Base-by-base conservation (phyloP, 441 rosid species). In the Raphanus hybrid region DNA sequence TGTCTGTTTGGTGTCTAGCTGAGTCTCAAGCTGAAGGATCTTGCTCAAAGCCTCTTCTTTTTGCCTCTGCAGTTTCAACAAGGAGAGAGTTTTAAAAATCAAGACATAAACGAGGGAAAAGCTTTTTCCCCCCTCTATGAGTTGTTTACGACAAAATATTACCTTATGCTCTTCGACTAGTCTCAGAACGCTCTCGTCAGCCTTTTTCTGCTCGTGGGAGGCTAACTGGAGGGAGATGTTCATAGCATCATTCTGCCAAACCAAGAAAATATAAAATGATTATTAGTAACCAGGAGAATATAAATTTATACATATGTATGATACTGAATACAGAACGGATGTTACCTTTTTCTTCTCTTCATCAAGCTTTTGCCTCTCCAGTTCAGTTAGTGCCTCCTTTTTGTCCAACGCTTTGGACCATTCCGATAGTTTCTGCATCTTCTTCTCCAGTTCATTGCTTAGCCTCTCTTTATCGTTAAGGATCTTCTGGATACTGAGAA, bases 101-200 rank as follows among this genome's bases (percentile, higher is more conserved):
- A 39, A 69, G 8, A 78, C 69, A 43, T 26, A 39, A 57, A 59
- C 14, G 29, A 45, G 62, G 74, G 57, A 62, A 37, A 37, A 11
- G 39, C 11, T 14, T 26, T 66, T 11, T 7, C 3, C 11, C 41
- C 45, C n/a, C 15, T 29, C 41, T 29, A n/a, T 29, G 11, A 32
- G 26, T 35, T 45, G 67, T 75, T 55, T 57, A 16, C 18, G 4
- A 54, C 16, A 32, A 32, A 37, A 72, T 75, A 70, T 11, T 65
- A 91, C 97, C 91, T 93, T 86, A 69, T 91, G 98, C 82, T 88
- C 91, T 82, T 91, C 96, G 62, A 87, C 87, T 84, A 93, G 90
- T 79, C 91, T 89, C 67, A 89, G 74, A 43, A 90, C 90, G 16
- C 86, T 88, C 77, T 87, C 91, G 73, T 93, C 93, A 14, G 97